phyloP scores from a whole-genome alignment of 192 early-diverging fungal species.

The Rhizophagus clarus region DNA sequence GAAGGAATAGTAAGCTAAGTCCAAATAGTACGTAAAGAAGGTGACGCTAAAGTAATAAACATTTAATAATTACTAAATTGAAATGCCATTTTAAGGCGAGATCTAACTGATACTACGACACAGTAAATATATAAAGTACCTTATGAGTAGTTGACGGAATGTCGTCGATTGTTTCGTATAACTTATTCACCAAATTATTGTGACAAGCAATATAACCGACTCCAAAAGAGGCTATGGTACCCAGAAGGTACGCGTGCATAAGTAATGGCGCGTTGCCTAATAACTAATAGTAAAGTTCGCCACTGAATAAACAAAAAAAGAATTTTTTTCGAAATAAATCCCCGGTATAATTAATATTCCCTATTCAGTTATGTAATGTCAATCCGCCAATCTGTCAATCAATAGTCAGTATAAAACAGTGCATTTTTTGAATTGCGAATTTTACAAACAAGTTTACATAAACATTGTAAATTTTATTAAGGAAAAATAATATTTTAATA shows the following conservation, averaged over 20 bases:
- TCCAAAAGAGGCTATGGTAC: constrained; percentile 31
- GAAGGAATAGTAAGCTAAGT: constrained; percentile 41
- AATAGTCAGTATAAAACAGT: too few relatives aligned
- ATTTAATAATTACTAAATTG: not conserved
- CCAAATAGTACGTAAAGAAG: constrained; percentile 46
- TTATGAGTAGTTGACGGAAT: constrained; percentile 36
- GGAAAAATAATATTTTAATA: too few relatives aligned
- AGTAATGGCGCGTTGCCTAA: constrained; percentile 1
- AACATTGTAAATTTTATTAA: too few relatives aligned
- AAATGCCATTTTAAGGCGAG: too few relatives aligned
- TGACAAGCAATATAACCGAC: constrained; percentile 34
- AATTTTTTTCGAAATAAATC: not conserved
- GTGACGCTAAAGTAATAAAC: constrained; percentile 34
- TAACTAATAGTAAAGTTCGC: not conserved
- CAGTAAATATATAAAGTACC: constrained; percentile 11
- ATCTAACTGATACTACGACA: too few relatives aligned
- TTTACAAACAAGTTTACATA: too few relatives aligned
- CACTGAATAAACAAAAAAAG: not conserved
- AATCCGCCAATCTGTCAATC: too few relatives aligned
- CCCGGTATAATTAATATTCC: too few relatives aligned
- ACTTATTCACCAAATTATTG: constrained; percentile 27
- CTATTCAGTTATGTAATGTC: too few relatives aligned
- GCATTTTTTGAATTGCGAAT: too few relatives aligned
- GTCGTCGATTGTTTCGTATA: constrained; percentile 32
- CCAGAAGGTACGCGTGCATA: constrained; percentile 33